Base-by-base conservation (phyloP, 306 rosid genomes). In the Sechiopsis laciniata region DNA sequence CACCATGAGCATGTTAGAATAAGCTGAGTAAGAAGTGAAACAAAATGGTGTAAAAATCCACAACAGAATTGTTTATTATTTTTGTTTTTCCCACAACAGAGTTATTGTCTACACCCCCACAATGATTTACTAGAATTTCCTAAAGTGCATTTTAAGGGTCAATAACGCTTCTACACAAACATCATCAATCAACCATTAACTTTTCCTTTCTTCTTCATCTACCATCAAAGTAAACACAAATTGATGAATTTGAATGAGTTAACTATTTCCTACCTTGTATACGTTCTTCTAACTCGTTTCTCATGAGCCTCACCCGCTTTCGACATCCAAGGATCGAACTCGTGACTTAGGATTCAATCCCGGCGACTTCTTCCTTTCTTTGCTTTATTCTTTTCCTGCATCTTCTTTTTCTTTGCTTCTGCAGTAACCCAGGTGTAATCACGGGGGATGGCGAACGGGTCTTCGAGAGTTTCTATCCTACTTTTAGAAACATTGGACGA, bases 381-480 rank as follows among this genome's bases (percentile, higher is more conserved):
- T 70, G 90, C 81, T 59, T 82, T 95, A 88, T 82, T 91, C 85
- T 88, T 95, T 86, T 95, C 97, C 82, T 86, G 99, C 90, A 95
- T 84, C 80, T 83, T 91, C 86, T 86, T 89, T 55, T 84, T 95
- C 87, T 89, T 95, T 24, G 84, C 95, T 77, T 89, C 97, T 2
- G 96, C 95, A 14, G 87, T 88, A 51, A 91, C 80, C 99, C 99
- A 88, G 12, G 90, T 80, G 80, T 95, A 95, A 69, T 95, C 96
- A 0, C 82, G 61, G 29, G 99, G 99, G 75, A 95, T 89, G 10
- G 84, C 88, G 70, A 95, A 95, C 0, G 96, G 97, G 82, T 95
- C 99, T 82, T 84, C 91, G 73, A 74, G 80, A 60, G 81, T 91
- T 78, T 95, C 99, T 80, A 91, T 91, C 87, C 88, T 87, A 67